These are phyloP conservation scores for Alternaria atra DNA, from an alignment of 2,329 filamentous ascomycete genomes.

Conservation along the genomic window DNA sequence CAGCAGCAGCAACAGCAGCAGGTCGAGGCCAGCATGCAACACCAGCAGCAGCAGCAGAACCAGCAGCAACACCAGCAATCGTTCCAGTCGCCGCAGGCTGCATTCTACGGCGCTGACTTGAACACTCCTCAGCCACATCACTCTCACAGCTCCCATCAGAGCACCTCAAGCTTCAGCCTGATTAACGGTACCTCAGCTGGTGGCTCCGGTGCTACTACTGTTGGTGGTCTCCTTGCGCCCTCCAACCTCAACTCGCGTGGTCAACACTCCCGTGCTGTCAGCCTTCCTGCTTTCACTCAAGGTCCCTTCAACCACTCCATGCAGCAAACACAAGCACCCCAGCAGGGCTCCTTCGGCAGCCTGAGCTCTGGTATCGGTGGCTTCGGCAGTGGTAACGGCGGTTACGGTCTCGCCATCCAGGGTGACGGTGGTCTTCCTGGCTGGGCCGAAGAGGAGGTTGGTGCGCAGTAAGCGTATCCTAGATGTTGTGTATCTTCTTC, in stretches of 20 bases:
- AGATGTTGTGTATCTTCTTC: constrained; percentile 30
- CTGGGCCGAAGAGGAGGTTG: constrained; percentile 71
- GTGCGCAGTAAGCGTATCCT: constrained; percentile 56
- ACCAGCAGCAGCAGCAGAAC: constrained; percentile 37
- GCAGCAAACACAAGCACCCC: constrained; percentile 48
- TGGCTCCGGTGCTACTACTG: constrained; percentile 69
- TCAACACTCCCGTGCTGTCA: constrained; percentile 83
- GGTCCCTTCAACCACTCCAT: constrained; percentile 61
- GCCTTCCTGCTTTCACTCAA: constrained; percentile 77
- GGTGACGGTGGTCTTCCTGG: constrained; percentile 66
- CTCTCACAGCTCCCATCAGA: constrained; percentile 64
- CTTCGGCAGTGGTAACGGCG: constrained; percentile 61
- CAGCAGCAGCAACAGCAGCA: constrained; percentile 55
- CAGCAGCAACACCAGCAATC: constrained; percentile 62
- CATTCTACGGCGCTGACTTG: constrained; percentile 75
- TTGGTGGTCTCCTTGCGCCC: constrained; percentile 80
- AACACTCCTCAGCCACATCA: constrained; percentile 70
- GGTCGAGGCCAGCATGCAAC: constrained; percentile 49
- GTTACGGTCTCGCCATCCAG: constrained; percentile 68
- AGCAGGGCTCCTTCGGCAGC: constrained; percentile 64
- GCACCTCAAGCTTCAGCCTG: constrained; percentile 61
- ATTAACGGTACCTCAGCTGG: constrained; percentile 54
- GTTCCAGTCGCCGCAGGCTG: constrained; percentile 78
- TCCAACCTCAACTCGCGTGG: constrained; percentile 67
- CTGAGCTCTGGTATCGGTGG: constrained; percentile 67